A percentile compares a stretch with the other conserved stretches of the same genome.
Conservation (phyloP, 805 yeast species). For the Saturnispora serradocipensis region DNA sequence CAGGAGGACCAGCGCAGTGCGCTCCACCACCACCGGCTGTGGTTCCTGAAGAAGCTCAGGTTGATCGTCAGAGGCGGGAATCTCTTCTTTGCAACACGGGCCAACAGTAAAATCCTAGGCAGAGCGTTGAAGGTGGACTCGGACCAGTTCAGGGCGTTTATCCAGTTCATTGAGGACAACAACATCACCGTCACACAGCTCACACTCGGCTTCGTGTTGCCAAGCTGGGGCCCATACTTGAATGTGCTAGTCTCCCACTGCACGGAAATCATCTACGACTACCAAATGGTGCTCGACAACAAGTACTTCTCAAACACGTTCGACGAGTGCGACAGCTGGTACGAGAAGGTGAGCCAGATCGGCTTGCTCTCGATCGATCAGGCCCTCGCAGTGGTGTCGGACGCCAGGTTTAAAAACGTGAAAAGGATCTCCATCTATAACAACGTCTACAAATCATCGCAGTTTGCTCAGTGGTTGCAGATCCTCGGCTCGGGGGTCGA, state of each 20-base stretch:
- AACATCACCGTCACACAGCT: neutral
- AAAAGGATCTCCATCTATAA: conserved; percentile 1
- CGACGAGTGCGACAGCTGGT: neutral
- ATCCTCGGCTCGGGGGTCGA: neutral
- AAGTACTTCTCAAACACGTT: conserved; percentile 1
- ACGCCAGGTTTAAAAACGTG: neutral
- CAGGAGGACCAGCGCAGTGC: no score
- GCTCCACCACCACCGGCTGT: neutral
- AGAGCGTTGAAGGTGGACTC: neutral
- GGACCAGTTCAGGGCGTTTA: neutral
- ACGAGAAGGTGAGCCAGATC: neutral
- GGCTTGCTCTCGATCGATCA: conserved; percentile 2
- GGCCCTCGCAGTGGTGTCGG: neutral
- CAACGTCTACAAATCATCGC: conserved; percentile 1
- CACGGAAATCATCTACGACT: conserved; percentile 1
- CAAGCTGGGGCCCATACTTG: neutral
- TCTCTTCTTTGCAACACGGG: neutral
- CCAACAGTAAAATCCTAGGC: conserved; percentile 1
- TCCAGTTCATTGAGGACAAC: neutral
- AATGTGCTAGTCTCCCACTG: neutral
- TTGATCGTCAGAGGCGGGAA: conserved; percentile 2
- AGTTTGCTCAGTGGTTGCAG: neutral
- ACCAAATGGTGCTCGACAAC: neutral
- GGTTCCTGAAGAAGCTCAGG: neutral
- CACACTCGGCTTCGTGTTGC: conserved; percentile 3